phyloP scores from a whole-genome alignment of 164 flowering plant species.

The Saururus chinensis region DNA sequence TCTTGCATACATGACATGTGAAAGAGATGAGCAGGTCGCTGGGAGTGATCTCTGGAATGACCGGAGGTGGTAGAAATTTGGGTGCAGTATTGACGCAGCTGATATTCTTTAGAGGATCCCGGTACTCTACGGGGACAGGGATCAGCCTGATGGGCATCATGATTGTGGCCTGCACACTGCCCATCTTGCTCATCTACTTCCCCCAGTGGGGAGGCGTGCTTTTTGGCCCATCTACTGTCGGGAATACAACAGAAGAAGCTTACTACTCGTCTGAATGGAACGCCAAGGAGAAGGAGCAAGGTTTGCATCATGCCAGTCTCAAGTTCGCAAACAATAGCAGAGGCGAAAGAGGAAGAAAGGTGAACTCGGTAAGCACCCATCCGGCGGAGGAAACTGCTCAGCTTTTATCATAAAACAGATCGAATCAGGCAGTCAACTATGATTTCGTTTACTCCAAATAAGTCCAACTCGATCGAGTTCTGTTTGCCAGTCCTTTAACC shows the following conservation, averaged over 20 bases:
- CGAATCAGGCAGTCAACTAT: too few species aligned
- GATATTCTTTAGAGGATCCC: conserved; percentile 74
- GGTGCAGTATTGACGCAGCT: conserved; percentile 83
- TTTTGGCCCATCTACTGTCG: conserved; percentile 45
- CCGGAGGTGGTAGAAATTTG: conserved; percentile 86
- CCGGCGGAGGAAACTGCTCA: conserved; percentile 13
- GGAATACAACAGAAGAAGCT: conserved; percentile 49
- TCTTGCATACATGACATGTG: not conserved
- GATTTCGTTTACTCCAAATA: too few species aligned
- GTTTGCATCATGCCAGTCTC: conserved; percentile 45
- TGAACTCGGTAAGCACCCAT: conserved; percentile 19
- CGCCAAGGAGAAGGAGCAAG: conserved; percentile 40
- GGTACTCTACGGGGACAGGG: conserved; percentile 58
- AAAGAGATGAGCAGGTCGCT: conserved; percentile 54
- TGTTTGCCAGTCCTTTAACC: too few species aligned
- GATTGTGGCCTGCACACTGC: conserved; percentile 66
- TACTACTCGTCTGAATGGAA: conserved; percentile 77
- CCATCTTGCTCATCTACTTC: conserved; percentile 57
- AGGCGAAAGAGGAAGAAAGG: conserved; percentile 53
- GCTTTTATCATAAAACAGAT: too few species aligned
- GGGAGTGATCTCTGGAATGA: conserved; percentile 89
- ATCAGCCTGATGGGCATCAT: conserved; percentile 80
- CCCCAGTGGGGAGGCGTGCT: conserved; percentile 96
- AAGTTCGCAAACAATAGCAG: conserved; percentile 71
- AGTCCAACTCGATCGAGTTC: too few species aligned